These are phyloP conservation scores for Cytidiella melzeri DNA, from an alignment of 768 basidiomycete genomes.

Conservation along the genomic window DNA sequence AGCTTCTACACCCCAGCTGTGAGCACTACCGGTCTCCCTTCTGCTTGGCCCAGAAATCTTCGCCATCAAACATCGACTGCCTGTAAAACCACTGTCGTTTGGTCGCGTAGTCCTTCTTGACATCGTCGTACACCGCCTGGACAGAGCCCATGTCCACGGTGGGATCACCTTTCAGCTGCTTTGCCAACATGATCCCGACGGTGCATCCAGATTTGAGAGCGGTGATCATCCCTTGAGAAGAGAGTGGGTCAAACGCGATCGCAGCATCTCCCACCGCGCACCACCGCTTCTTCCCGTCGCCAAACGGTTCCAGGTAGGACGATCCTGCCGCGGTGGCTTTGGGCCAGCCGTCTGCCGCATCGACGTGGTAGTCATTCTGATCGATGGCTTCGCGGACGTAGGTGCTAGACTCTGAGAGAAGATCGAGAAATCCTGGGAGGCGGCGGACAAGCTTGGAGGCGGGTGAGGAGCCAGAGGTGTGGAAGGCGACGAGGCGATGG, in stretches of 20 bases:
- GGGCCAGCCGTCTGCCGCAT: constrained; percentile 12
- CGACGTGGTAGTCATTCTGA: background rate
- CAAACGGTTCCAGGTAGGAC: constrained; percentile 20
- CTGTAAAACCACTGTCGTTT: too few relatives aligned
- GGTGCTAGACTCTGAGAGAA: too few relatives aligned
- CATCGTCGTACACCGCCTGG: too few relatives aligned
- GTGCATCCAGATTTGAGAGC: constrained; percentile 26
- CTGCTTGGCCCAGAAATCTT: too few relatives aligned
- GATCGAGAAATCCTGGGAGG: constrained; percentile 24
- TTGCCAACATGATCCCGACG: constrained; percentile 16
- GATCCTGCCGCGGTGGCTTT: constrained; percentile 27
- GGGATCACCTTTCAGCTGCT: too few relatives aligned
- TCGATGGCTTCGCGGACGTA: too few relatives aligned
- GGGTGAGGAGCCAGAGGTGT: constrained; percentile 23
- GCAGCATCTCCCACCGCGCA: constrained; percentile 34
- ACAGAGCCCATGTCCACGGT: too few relatives aligned
- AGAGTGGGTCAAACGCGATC: constrained; percentile 34
- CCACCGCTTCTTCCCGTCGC: constrained; percentile 20
- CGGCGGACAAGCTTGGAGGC: constrained; percentile 23
- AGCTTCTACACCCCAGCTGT: too few relatives aligned
- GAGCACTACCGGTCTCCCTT: too few relatives aligned
- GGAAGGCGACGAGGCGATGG: constrained; percentile 28
- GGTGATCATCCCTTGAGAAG: constrained; percentile 35
- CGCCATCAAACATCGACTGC: too few relatives aligned
- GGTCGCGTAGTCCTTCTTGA: too few relatives aligned